Evolutionary conservation across 768 basidiomycete genomes (phyloP), one percentile per base, ranked within the genome.

Genomic region (Collybia mongolica): DNA sequence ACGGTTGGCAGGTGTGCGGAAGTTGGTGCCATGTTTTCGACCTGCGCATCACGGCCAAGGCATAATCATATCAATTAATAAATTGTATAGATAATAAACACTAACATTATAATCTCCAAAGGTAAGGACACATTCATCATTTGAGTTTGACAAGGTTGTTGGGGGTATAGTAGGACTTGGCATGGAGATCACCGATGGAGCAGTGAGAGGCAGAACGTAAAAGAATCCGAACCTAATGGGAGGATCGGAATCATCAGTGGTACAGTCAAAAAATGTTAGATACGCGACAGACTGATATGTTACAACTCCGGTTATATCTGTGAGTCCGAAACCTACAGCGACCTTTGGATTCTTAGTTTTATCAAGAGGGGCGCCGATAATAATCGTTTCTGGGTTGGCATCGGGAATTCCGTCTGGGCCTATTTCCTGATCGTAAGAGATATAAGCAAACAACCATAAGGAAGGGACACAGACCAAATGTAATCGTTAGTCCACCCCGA

Each of bases 21-120:
- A 1, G 66, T 74, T 5, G 81, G 80, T 3, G 70, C 62, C 64
- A 84, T 63, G 59, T 85, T 85, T 54, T 82, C 80, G 9, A 83
- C 72, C 80, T 83, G 23, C 32, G 32, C 14, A 11, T 7, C 24
- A 7, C 24, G 24, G 24, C 46, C 14, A 15, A 28, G 26, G 36
- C 22, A 23, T 8, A 6, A 46, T 3, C 29, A 22, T 38, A 26
- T 36, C 22, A 36, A 42, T 36, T 47, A 52, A 42, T n/a, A 46
- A 39, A 51, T 2, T 11, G 9, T 38, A n/a, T 17, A 0, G 47
- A n/a, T 17, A 0, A 48, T 26, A 37, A 39, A 36, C 12, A 54
- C 71, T 41, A 52, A 78, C 81, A 57, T 84, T 86, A 61, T 84
- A 85, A 60, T 82, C 80, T 6, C 81, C 82, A 43, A 83, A 71